phyloP scores from a whole-genome alignment of 2,329 filamentous ascomycete genomes.

The Pseudogymnoascus sp. region DNA sequence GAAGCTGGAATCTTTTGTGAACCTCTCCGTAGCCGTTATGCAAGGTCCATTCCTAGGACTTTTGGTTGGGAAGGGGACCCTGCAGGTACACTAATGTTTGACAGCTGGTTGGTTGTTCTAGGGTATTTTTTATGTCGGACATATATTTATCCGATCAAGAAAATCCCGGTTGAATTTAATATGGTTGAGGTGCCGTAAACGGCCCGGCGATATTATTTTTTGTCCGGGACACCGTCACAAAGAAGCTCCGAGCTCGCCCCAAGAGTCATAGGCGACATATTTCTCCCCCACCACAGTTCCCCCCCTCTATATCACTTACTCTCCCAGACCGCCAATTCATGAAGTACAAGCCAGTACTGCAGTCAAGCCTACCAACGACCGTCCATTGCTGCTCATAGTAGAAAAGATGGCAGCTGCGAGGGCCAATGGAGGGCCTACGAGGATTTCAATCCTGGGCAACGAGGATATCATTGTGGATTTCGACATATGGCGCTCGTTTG shows the following conservation, averaged over 20 bases:
- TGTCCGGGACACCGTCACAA: not conserved
- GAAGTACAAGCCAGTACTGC: slow-evolving; percentile 7
- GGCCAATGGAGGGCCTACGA: slow-evolving; percentile 34
- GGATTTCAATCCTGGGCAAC: slow-evolving; percentile 76
- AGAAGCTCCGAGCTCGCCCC: slow-evolving; percentile 7
- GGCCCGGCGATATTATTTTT: slow-evolving; percentile 1
- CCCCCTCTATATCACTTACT: not conserved
- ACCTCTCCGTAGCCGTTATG: too few species aligned
- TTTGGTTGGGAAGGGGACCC: too few species aligned
- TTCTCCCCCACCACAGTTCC: not conserved
- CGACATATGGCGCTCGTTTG: slow-evolving; percentile 76
- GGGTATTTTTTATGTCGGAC: not conserved
- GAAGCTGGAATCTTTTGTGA: too few species aligned
- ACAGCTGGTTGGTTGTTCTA: too few species aligned
- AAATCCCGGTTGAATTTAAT: not conserved
- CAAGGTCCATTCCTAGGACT: too few species aligned
- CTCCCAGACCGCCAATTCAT: not conserved
- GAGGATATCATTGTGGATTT: slow-evolving; percentile 90
- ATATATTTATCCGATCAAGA: not conserved
- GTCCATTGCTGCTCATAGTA: slow-evolving; percentile 4
- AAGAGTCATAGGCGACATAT: slow-evolving; percentile 5
- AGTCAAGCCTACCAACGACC: slow-evolving; percentile 7
- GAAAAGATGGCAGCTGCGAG: slow-evolving; percentile 4
- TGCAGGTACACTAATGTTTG: too few species aligned
- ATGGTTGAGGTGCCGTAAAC: not conserved